These are phyloP conservation scores for Acer saccharum DNA, from an alignment of 345 rosid genomes.

Conservation along the genomic window DNA sequence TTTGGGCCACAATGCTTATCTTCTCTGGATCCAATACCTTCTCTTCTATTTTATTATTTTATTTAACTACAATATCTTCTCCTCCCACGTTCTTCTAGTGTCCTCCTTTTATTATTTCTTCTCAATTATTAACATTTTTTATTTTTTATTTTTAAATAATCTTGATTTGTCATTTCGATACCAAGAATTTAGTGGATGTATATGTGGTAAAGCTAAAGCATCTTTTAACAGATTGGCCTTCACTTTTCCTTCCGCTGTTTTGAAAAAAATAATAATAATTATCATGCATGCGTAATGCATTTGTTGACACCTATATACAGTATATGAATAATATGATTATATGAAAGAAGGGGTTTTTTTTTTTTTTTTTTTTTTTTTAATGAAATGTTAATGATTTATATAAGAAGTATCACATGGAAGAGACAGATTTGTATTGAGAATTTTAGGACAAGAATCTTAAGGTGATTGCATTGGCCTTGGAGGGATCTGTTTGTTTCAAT, in stretches of 20 bases:
- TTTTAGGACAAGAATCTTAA: conserved; percentile 31
- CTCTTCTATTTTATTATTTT: background rate
- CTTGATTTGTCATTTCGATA: background rate
- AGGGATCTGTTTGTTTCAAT: background rate
- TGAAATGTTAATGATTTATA: background rate
- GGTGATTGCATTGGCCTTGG: conserved; percentile 19
- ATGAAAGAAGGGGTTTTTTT: background rate
- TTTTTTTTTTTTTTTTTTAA: background rate
- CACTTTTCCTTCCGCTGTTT: too few species aligned
- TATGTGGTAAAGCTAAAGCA: conserved; percentile 16
- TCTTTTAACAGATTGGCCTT: background rate
- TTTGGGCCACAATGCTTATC: conserved; percentile 35
- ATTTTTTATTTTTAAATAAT: background rate
- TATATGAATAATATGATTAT: too few species aligned
- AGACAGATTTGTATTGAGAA: conserved; percentile 10
- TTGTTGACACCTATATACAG: background rate
- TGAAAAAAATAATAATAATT: background rate
- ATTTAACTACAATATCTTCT: conserved; percentile 28
- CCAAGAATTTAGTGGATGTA: background rate
- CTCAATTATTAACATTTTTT: conserved; percentile 28
- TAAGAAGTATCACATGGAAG: conserved; percentile 30
- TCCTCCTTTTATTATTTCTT: conserved; percentile 6
- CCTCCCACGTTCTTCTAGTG: conserved; percentile 30
- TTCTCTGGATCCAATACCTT: conserved; percentile 35
- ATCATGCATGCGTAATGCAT: background rate